These are phyloP conservation scores for Tetramitus jugosus DNA, from an alignment of 208 protist genomes.

Conservation along the genomic window DNA sequence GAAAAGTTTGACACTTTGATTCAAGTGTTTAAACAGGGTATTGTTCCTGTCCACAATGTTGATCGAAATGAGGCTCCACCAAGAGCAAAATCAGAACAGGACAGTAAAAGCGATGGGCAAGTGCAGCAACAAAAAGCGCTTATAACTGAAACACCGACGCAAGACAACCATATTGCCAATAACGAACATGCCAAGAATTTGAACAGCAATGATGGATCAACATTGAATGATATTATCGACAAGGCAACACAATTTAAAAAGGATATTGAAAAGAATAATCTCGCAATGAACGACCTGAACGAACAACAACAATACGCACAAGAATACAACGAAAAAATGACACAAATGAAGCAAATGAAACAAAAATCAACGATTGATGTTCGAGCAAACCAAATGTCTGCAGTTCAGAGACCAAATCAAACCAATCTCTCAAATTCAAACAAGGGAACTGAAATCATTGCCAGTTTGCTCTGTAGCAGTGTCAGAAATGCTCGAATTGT, in stretches of 20 bases:
- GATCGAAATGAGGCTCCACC: neutral
- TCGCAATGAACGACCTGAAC: no score
- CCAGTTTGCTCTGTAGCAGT: neutral
- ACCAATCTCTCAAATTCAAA: neutral
- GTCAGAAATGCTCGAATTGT: neutral
- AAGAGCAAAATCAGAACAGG: no score
- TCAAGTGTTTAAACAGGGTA: no score
- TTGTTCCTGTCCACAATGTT: no score
- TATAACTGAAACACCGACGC: no score
- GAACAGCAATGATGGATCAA: no score
- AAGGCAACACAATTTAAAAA: no score
- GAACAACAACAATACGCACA: no score
- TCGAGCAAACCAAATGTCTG: no score
- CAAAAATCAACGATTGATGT: neutral
- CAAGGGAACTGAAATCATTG: slow-evolving; percentile 9
- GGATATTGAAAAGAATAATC: no score
- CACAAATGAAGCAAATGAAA: neutral
- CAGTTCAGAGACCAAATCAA: neutral
- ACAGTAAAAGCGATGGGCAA: no score
- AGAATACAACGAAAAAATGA: neutral
- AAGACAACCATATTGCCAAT: neutral
- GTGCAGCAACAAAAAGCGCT: neutral
- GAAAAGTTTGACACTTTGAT: slow-evolving; percentile 24
- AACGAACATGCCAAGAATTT: no score
- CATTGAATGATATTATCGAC: neutral